Conservation (phyloP, 805 yeast genomes). For the Ogataea thermomethanolica region DNA sequence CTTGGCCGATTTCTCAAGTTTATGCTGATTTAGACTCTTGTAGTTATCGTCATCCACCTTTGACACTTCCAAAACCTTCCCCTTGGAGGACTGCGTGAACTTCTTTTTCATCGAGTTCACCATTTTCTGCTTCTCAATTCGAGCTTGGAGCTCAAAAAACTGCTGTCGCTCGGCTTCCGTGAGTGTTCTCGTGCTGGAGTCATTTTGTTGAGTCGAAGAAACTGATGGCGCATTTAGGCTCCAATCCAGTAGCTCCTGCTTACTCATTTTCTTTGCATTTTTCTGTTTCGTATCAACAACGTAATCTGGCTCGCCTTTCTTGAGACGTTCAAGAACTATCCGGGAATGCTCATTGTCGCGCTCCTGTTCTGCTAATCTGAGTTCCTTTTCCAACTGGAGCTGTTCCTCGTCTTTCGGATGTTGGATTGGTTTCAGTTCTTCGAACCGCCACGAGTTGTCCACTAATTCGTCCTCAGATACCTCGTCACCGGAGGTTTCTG, state of each 20-base stretch:
- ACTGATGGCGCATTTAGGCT: background rate
- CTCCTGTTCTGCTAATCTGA: constrained; percentile 9
- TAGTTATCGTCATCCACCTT: constrained; percentile 17
- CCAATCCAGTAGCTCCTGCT: constrained; percentile 18
- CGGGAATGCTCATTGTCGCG: constrained; percentile 9
- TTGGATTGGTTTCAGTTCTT: constrained; percentile 11
- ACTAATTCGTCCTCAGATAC: constrained; percentile 8
- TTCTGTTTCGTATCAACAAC: constrained; percentile 1
- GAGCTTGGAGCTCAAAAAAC: constrained; percentile 21
- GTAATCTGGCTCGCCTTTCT: constrained; percentile 9
- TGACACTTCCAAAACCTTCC: constrained; percentile 18
- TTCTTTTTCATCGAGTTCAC: constrained; percentile 12
- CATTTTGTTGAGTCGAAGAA: background rate
- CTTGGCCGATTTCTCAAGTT: constrained; percentile 7
- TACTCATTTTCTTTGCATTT: constrained; percentile 11
- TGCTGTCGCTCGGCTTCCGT: constrained; percentile 22
- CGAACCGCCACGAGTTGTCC: constrained; percentile 31
- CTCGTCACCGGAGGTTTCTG: constrained; percentile 1
- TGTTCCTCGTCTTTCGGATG: constrained; percentile 16
- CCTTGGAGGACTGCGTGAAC: constrained; percentile 5
- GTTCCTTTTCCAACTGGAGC: constrained; percentile 11
- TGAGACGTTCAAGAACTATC: constrained; percentile 10
- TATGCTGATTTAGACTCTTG: constrained; percentile 11
- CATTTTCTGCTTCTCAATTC: constrained; percentile 22
- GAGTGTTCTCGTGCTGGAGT: constrained; percentile 6